These are phyloP conservation scores for Nemania diffusa DNA, from an alignment of 2,329 filamentous ascomycete genomes.

Conservation along the genomic window DNA sequence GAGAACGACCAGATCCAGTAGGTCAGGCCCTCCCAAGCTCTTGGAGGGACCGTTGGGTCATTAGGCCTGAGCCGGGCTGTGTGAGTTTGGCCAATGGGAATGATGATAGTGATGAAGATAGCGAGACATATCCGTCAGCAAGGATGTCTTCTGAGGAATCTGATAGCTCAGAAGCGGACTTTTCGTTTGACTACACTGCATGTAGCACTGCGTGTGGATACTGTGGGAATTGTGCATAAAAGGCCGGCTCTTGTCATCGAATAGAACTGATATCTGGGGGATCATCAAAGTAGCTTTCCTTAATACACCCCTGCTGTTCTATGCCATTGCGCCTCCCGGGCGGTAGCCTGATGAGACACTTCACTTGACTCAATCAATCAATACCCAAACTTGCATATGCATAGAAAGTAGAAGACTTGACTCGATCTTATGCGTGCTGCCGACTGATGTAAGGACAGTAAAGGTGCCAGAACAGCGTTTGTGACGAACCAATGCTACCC, in stretches of 20 bases:
- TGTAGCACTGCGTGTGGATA: slow-evolving; percentile 40
- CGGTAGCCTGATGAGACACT: not conserved
- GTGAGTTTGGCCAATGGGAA: slow-evolving; percentile 10
- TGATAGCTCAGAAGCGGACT: slow-evolving; percentile 7
- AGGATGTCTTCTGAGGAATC: slow-evolving; percentile 18
- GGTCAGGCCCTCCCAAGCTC: slow-evolving; percentile 37
- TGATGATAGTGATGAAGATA: slow-evolving; percentile 32
- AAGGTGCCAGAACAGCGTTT: not conserved
- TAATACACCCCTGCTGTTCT: not conserved
- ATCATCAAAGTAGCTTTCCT: not conserved
- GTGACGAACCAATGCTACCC: not conserved
- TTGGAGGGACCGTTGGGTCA: slow-evolving; percentile 40
- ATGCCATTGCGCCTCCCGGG: not conserved
- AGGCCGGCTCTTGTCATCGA: not conserved
- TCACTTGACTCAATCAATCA: not conserved
- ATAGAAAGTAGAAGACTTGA: not conserved
- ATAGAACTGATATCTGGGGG: not conserved
- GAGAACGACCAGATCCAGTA: slow-evolving; percentile 34
- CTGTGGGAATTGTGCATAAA: slow-evolving; percentile 39
- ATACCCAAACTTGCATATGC: slow-evolving; percentile 9
- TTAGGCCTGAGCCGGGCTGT: not conserved
- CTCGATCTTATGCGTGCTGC: not conserved
- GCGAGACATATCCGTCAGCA: slow-evolving; percentile 32
- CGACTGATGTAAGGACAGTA: not conserved
- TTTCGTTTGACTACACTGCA: slow-evolving; percentile 38